Evolutionary conservation across 1,139 yeast genomes (phyloP).

Genomic region (Yamadazyma trypodendri): DNA sequence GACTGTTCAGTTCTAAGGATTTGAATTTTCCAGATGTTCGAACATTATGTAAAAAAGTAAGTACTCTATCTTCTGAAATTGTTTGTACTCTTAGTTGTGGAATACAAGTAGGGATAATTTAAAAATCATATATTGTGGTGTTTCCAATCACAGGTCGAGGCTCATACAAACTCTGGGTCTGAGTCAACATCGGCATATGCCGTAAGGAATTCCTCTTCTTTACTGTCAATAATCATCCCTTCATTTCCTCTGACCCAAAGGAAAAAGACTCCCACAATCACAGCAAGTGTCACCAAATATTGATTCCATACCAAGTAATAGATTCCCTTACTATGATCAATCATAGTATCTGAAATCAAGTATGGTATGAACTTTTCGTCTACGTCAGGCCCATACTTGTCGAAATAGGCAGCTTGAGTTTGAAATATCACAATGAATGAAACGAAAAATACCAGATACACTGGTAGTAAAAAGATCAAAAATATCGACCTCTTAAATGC

Average conservation of each 20-base stretch:
- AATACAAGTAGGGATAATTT: no score
- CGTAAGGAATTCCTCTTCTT: constrained; percentile 9
- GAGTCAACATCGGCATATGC: background rate
- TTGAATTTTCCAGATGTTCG: no score
- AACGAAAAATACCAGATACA: constrained; percentile 15
- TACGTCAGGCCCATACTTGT: constrained; percentile 1
- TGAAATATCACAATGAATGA: constrained; percentile 3
- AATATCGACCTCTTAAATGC: constrained; percentile 31
- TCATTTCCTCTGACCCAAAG: constrained; percentile 38
- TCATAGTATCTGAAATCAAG: constrained; percentile 5
- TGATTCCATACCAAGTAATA: constrained; percentile 3
- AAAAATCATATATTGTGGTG: constrained; percentile 1
- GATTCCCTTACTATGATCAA: constrained; percentile 1
- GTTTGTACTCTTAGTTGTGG: no score
- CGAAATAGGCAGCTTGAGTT: background rate
- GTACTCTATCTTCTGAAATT: no score
- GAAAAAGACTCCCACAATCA: constrained; percentile 19
- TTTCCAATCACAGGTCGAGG: background rate
- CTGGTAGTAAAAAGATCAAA: constrained; percentile 31
- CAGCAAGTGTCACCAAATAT: constrained; percentile 4
- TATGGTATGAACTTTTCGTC: constrained; percentile 3
- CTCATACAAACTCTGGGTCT: constrained; percentile 1
- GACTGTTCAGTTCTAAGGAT: no score
- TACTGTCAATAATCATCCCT: constrained; percentile 22
- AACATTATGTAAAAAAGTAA: no score